A percentile compares a stretch with the other conserved stretches of the same genome.
Evolutionary conservation across 495 filamentous ascomycete genomes (phyloP).

Genomic region (Aspergillus panamensis): DNA sequence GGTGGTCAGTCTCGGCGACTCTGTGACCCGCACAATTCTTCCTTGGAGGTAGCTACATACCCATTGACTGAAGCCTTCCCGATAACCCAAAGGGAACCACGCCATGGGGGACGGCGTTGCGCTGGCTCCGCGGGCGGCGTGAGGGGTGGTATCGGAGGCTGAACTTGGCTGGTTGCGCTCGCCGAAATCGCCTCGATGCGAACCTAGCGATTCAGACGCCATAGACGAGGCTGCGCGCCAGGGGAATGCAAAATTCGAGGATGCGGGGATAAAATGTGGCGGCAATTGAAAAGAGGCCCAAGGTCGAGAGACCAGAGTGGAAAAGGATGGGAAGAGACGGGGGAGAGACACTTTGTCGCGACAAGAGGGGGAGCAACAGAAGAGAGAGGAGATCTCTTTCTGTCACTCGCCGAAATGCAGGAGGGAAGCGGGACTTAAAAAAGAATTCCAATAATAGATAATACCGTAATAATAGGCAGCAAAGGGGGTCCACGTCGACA

Average conservation of each 20-base stretch:
- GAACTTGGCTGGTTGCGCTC: slow-evolving; percentile 43
- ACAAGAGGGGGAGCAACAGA: slow-evolving; percentile 24
- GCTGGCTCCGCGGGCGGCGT: slow-evolving; percentile 42
- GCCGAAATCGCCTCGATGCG: slow-evolving; percentile 29
- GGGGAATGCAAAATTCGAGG: slow-evolving; percentile 14
- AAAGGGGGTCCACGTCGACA: background rate
- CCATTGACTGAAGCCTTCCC: slow-evolving; percentile 91
- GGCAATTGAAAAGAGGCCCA: slow-evolving; percentile 20
- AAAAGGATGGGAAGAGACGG: slow-evolving; percentile 17
- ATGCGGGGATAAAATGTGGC: slow-evolving; percentile 18
- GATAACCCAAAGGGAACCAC: slow-evolving; percentile 84
- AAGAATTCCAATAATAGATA: too few species aligned
- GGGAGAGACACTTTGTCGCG: slow-evolving; percentile 26
- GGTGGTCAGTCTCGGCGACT: slow-evolving; percentile 15
- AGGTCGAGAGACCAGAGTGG: slow-evolving; percentile 21
- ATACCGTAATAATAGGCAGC: slow-evolving; percentile 10
- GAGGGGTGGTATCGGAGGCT: slow-evolving; percentile 37
- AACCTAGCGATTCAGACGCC: slow-evolving; percentile 40
- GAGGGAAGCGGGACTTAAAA: background rate
- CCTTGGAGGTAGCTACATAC: slow-evolving; percentile 46
- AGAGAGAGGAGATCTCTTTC: slow-evolving; percentile 6
- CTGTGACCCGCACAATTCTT: slow-evolving; percentile 1
- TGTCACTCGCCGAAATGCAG: slow-evolving; percentile 24
- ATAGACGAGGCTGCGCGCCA: slow-evolving; percentile 34
- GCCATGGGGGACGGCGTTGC: slow-evolving; percentile 31